Conservation (phyloP, 495 filamentous ascomycete species). For the Lasiosphaeria ovina region DNA sequence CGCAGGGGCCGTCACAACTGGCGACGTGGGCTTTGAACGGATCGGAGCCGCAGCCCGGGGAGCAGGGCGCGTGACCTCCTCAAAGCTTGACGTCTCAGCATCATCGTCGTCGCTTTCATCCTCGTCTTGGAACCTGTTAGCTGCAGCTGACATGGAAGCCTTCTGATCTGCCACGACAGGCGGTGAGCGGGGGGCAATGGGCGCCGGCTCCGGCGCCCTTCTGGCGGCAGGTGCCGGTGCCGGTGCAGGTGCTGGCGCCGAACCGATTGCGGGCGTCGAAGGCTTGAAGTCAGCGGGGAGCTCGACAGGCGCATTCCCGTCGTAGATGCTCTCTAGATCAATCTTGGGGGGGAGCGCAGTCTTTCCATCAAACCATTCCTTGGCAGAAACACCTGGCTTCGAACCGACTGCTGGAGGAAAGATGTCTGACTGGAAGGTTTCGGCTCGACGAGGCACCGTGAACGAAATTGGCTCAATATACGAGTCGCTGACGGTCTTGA, state of each 20-base stretch:
- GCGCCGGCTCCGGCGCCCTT: constrained; percentile 51
- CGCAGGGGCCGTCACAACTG: constrained; percentile 32
- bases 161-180: constrained; percentile 79
- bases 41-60: constrained; percentile 35
- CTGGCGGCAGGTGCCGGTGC: constrained; percentile 52
- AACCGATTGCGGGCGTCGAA: constrained; percentile 33
- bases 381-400: constrained; percentile 73
- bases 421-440: constrained; percentile 96
- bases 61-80: constrained; percentile 67
- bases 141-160: constrained; percentile 76
- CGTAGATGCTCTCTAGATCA: constrained; percentile 86
- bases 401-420: constrained; percentile 78
- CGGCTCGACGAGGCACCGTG: constrained; percentile 91
- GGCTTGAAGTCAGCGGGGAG: constrained; percentile 70
- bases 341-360: constrained; percentile 83
- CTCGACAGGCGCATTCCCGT: constrained; percentile 73
- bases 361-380: constrained; percentile 86
- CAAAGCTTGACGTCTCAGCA: constrained; percentile 75
- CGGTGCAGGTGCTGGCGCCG: constrained; percentile 37
- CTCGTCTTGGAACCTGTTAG: constrained; percentile 78
- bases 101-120: constrained; percentile 58
- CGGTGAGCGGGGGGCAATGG: constrained; percentile 51
- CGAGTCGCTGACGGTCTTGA: constrained; percentile 91
- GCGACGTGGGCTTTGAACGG: constrained; percentile 27
- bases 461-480: constrained; percentile 98